Conservation (phyloP, 75 land plant species). For the Pinus tabuliformis region DNA sequence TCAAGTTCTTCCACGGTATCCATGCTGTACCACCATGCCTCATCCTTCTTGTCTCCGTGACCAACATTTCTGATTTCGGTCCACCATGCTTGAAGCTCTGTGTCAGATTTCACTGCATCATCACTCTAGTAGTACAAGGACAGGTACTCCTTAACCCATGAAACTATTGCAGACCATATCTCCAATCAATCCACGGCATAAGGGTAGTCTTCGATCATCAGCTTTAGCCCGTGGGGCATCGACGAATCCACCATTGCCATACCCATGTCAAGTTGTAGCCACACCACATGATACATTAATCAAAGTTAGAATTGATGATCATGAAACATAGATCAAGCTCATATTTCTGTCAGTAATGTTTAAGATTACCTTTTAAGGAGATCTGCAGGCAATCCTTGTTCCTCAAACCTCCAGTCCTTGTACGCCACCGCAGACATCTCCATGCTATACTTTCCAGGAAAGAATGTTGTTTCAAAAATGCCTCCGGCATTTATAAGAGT, state of each 20-base stretch:
- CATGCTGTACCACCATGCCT: constrained; percentile 57
- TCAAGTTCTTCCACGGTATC: constrained; percentile 22
- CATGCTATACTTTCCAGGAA: constrained; percentile 42
- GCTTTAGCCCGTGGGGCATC: constrained; percentile 25
- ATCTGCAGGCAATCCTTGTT: constrained; percentile 48
- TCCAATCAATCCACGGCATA: constrained; percentile 79
- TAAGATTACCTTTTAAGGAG: constrained; percentile 40
- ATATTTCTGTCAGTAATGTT: not conserved
- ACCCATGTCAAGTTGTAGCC: constrained; percentile 32
- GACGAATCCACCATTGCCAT: constrained; percentile 49
- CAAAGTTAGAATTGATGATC: not conserved
- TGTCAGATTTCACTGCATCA: constrained; percentile 26
- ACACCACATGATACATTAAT: not conserved
- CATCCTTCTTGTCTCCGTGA: constrained; percentile 73
- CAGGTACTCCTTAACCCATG: constrained; percentile 62
- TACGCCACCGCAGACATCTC: constrained; percentile 46
- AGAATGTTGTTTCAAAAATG: constrained; percentile 32
- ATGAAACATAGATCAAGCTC: not conserved
- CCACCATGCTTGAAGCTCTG: constrained; percentile 82
- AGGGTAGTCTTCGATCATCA: constrained; percentile 69
- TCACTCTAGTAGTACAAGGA: constrained; percentile 48
- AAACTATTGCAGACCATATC: constrained; percentile 62
- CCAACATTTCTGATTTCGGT: constrained; percentile 47
- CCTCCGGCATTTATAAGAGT: constrained; percentile 53
- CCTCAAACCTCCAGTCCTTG: constrained; percentile 42